These are phyloP conservation scores for Leucoagaricus sp. DNA, from an alignment of 1,284 basidiomycete species.

Conservation along the genomic window DNA sequence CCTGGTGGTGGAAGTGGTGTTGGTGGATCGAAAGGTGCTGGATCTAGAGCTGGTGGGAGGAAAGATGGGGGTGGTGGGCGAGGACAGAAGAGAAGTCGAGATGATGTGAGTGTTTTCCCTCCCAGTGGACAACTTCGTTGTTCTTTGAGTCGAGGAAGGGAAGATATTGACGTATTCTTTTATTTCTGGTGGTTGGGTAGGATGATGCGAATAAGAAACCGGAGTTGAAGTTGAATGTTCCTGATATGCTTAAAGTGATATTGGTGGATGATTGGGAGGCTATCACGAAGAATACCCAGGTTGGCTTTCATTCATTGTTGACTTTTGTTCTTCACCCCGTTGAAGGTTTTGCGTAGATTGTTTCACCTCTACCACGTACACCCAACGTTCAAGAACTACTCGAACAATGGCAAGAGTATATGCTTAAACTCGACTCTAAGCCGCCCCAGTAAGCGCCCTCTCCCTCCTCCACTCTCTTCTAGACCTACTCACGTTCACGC, in stretches of 20 bases:
- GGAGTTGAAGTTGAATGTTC: slow-evolving; percentile 90
- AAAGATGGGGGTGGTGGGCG: slow-evolving; percentile 43
- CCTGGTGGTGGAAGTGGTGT: too few species aligned
- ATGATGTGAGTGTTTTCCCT: slow-evolving; percentile 47
- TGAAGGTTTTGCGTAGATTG: slow-evolving; percentile 58
- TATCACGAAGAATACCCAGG: slow-evolving; percentile 93
- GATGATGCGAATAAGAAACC: slow-evolving; percentile 74
- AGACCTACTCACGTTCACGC: background rate
- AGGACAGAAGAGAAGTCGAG: slow-evolving; percentile 62
- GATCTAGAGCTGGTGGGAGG: slow-evolving; percentile 40
- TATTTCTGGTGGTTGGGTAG: too few species aligned
- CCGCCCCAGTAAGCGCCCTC: slow-evolving; percentile 46
- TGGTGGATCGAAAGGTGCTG: slow-evolving; percentile 40
- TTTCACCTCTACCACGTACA: slow-evolving; percentile 78
- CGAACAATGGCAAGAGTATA: slow-evolving; percentile 74
- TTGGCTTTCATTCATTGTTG: slow-evolving; percentile 28
- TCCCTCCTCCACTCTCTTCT: background rate
- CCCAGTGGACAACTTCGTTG: background rate
- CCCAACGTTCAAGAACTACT: slow-evolving; percentile 84
- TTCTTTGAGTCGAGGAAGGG: background rate
- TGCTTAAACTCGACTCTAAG: slow-evolving; percentile 46
- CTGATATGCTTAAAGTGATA: slow-evolving; percentile 85
- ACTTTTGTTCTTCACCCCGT: background rate
- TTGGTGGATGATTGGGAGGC: slow-evolving; percentile 99
- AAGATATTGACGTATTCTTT: background rate